Conservation (phyloP, 176 grass and related monocot species). For the Juncus effusus region DNA sequence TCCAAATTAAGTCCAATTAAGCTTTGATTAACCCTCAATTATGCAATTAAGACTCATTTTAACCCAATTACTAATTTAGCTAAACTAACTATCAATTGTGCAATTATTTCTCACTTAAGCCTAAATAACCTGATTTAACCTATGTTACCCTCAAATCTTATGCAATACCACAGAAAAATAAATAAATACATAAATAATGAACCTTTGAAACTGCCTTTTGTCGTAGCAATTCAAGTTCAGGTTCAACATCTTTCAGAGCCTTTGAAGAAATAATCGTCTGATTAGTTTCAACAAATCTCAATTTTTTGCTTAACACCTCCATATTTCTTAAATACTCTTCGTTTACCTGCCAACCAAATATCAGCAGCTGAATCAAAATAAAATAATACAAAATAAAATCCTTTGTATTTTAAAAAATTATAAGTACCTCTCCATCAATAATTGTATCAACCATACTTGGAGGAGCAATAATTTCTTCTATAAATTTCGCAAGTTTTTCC, state of each 20-base stretch:
- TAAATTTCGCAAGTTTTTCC: slow-evolving; percentile 64
- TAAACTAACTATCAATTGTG: not conserved
- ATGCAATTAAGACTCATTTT: slow-evolving; percentile 1
- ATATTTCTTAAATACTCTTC: slow-evolving; percentile 60
- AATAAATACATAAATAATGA: slow-evolving; percentile 11
- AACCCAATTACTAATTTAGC: not conserved
- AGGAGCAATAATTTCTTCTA: slow-evolving; percentile 62
- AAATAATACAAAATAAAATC: slow-evolving; percentile 9
- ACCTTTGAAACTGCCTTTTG: slow-evolving; percentile 70
- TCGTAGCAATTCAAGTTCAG: slow-evolving; percentile 66
- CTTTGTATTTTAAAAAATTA: slow-evolving; percentile 1
- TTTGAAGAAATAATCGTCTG: slow-evolving; percentile 64
- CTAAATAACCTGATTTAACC: not conserved
- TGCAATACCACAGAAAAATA: not conserved
- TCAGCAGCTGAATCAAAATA: slow-evolving; percentile 41
- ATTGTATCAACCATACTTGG: slow-evolving; percentile 57
- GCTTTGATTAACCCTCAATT: slow-evolving; percentile 1
- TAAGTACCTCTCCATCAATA: slow-evolving; percentile 62
- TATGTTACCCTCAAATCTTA: not conserved
- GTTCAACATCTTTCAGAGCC: slow-evolving; percentile 71
- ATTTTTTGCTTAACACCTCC: slow-evolving; percentile 67
- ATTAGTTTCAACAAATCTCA: slow-evolving; percentile 69
- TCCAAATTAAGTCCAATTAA: not conserved
- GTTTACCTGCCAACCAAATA: slow-evolving; percentile 58
- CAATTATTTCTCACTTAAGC: not conserved